A percentile compares a stretch with the other conserved stretches of the same genome.
Conservation (phyloP, 805 yeast species). For the Wickerhamomyces silvicola region DNA sequence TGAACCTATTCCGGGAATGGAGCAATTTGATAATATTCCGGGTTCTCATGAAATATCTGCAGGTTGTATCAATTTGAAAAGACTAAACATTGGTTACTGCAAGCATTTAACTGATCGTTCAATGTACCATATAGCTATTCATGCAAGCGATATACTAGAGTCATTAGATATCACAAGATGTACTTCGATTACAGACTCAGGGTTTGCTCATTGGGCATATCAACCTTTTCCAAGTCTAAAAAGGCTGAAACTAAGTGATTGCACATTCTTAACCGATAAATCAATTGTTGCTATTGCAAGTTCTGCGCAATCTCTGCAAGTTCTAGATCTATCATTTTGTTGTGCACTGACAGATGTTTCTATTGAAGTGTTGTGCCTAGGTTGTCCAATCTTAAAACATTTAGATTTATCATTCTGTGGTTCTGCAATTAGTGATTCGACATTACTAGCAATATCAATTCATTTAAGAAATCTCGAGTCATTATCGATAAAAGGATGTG, state of each 20-base stretch:
- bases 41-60: constrained; percentile 13
- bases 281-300: constrained; percentile 56
- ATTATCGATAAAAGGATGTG: constrained; percentile 59
- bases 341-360: constrained; percentile 69
- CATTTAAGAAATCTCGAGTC: constrained; percentile 43
- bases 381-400: constrained; percentile 49
- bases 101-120: constrained; percentile 65
- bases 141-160: constrained; percentile 50
- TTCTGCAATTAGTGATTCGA: constrained; percentile 69
- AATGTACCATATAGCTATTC: constrained; percentile 54
- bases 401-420: constrained; percentile 72
- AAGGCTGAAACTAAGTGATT: constrained; percentile 55
- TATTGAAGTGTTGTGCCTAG: constrained; percentile 57
- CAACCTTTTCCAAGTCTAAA: constrained; percentile 47
- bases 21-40: constrained; percentile 14
- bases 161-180: constrained; percentile 64
- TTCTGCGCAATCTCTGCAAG: constrained; percentile 51
- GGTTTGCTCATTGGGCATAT: constrained; percentile 61
- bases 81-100: constrained; percentile 62
- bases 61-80: constrained; percentile 56
- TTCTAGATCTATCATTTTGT: constrained; percentile 62
- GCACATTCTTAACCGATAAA: constrained; percentile 65
- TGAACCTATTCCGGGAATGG: constrained; percentile 26
- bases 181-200: constrained; percentile 71
- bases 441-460: constrained; percentile 52